These are phyloP conservation scores for Podospora pseudoanserina DNA, from an alignment of 495 filamentous ascomycete species.

Conservation along the genomic window DNA sequence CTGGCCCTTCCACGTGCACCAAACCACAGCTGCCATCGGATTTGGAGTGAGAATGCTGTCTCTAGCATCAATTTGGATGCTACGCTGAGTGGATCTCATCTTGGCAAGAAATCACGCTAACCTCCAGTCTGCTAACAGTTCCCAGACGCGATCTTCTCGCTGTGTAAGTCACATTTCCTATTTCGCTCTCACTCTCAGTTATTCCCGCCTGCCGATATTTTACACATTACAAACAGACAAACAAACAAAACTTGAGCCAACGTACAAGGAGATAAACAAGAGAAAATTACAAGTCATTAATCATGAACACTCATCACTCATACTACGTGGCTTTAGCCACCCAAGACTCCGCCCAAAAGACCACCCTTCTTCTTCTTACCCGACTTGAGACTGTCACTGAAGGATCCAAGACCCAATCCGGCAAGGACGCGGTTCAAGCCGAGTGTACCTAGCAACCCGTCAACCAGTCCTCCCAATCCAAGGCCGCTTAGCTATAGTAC, in stretches of 20 bases:
- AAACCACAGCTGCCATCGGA: background rate
- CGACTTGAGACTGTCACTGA: conserved; percentile 43
- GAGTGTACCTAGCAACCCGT: conserved; percentile 73
- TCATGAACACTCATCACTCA: background rate
- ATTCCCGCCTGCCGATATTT: background rate
- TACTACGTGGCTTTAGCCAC: conserved; percentile 16
- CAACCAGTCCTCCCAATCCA: conserved; percentile 78
- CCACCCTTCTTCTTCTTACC: conserved; percentile 38
- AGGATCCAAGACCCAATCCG: conserved; percentile 64
- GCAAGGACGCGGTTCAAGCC: conserved; percentile 75
- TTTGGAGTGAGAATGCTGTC: background rate
- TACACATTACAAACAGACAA: background rate
- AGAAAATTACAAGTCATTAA: background rate
- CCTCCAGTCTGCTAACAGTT: background rate
- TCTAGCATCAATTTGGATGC: background rate
- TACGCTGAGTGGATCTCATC: background rate
- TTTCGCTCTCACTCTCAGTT: background rate
- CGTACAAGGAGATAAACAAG: background rate
- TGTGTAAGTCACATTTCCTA: background rate
- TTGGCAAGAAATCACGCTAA: background rate
- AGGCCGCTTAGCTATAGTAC: conserved; percentile 61
- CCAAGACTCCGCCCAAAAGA: conserved; percentile 31
- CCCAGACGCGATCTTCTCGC: background rate
- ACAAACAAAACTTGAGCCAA: background rate
- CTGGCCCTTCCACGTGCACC: background rate